These are phyloP conservation scores for Blattamonas nauphoetae DNA, from an alignment of 78 protist genomes.

Conservation along the genomic window DNA sequence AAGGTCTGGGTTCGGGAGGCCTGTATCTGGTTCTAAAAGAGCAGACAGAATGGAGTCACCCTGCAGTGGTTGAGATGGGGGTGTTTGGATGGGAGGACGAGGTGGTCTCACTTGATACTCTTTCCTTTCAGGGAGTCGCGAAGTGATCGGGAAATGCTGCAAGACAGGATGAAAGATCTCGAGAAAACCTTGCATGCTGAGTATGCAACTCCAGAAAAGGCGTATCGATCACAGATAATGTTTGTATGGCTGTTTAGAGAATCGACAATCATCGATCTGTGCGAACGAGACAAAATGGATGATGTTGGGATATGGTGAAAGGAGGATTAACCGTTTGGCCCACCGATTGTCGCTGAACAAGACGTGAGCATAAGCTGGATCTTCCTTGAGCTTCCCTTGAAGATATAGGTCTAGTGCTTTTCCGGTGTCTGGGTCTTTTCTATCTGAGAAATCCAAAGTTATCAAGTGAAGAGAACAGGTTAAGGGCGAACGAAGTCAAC, in stretches of 20 bases:
- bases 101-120: no score
- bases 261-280: not conserved
- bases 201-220: not conserved
- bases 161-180: no score
- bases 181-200: not conserved
- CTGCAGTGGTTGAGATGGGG: no score
- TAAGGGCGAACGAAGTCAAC: no score
- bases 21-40: not conserved
- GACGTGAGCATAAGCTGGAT: not conserved
- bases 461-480: no score
- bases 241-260: not conserved
- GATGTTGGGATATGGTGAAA: no score
- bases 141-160: no score
- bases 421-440: not conserved
- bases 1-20: constrained; percentile 1
- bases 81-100: no score
- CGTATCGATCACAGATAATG: not conserved
- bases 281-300: no score
- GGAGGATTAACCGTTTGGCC: not conserved
- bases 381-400: not conserved
- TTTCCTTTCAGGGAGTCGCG: no score
- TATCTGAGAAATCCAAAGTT: no score
- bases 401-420: not conserved
- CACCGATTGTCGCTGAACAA: not conserved
- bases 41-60: no score